Percentiles rank a stretch among this genome's conserved stretches.
Evolutionary conservation across 345 rosid genomes (phyloP).

Genomic region (Arabidopsis arenosa): DNA sequence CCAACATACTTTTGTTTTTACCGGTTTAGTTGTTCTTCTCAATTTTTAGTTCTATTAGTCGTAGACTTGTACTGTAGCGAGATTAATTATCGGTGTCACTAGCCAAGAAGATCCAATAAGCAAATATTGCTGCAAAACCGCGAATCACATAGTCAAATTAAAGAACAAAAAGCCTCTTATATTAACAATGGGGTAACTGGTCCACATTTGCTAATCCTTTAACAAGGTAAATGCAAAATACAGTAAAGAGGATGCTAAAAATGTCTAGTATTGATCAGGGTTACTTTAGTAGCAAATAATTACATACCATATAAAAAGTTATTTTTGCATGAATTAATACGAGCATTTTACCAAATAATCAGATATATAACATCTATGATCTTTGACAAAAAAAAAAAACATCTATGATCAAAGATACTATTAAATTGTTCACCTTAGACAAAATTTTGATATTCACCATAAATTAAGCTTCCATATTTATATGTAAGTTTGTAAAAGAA

Average conservation of each 20-base stretch:
- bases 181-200: conserved; percentile 19
- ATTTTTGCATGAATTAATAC: neutral
- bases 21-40: no score
- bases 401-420: neutral
- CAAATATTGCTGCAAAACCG: no score
- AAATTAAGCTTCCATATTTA: neutral
- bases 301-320: neutral
- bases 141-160: no score
- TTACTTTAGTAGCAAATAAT: neutral
- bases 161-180: neutral
- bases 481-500: neutral
- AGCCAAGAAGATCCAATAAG: no score
- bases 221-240: neutral
- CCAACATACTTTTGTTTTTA: no score
- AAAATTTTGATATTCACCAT: neutral
- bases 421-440: neutral
- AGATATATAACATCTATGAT: neutral
- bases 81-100: no score
- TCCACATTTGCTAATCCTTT: conserved; percentile 19
- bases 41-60: no score
- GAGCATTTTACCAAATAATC: neutral
- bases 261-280: conserved; percentile 39
- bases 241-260: conserved; percentile 16
- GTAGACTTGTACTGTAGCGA: no score
- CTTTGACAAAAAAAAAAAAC: no score